These are phyloP conservation scores for Trametes villosa DNA, from an alignment of 768 basidiomycete genomes.

Conservation along the genomic window DNA sequence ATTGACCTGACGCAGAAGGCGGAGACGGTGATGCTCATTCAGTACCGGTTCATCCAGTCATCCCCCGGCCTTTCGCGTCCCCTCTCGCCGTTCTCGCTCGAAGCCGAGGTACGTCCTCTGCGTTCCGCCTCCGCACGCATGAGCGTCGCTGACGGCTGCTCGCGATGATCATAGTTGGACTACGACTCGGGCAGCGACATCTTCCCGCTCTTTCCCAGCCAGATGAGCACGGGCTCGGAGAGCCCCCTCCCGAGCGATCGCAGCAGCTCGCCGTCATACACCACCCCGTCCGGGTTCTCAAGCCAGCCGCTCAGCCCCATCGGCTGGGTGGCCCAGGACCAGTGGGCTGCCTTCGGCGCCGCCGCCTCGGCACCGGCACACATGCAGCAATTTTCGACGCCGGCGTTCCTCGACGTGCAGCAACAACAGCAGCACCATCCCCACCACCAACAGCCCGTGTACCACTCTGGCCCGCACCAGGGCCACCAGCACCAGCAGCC, in stretches of 20 bases:
- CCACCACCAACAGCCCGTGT: background rate
- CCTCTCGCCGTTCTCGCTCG: constrained; percentile 18
- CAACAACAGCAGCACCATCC: background rate
- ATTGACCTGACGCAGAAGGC: constrained; percentile 4
- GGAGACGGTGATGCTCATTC: constrained; percentile 6
- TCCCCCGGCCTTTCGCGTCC: constrained; percentile 8
- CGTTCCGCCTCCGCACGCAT: no score
- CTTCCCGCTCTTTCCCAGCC: constrained; percentile 1
- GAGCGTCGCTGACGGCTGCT: no score
- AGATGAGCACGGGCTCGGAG: constrained; percentile 19
- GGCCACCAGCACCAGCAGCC: background rate
- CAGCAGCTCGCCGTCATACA: constrained; percentile 23
- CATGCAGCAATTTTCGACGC: background rate
- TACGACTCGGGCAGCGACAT: constrained; percentile 17
- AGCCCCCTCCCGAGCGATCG: constrained; percentile 20
- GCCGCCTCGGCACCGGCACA: background rate
- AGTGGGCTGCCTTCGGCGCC: background rate
- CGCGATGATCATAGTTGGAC: constrained; percentile 7
- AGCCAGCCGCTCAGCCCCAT: constrained; percentile 20
- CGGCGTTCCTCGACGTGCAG: constrained; percentile 7
- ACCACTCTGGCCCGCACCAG: background rate
- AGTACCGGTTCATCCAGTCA: constrained; percentile 18
- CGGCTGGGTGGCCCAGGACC: constrained; percentile 5
- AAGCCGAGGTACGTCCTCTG: constrained; percentile 8
- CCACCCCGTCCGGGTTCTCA: constrained; percentile 14